phyloP scores from a whole-genome alignment of 2,329 filamentous ascomycete genomes.

The Pseudogymnoascus sp. region DNA sequence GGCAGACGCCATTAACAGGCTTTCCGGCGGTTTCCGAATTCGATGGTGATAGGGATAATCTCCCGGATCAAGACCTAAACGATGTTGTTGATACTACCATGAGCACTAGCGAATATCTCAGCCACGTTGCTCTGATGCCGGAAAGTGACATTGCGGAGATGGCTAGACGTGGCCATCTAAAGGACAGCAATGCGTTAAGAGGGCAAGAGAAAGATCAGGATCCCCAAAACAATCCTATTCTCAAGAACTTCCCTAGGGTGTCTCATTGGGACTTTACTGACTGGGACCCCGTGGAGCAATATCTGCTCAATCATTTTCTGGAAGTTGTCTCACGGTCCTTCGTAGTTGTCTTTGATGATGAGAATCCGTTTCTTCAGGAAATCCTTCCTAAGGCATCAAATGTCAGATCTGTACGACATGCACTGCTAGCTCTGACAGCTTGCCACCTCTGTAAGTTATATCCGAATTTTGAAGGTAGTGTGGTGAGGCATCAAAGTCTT shows the following conservation, averaged over 20 bases:
- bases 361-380: constrained; percentile 7
- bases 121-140: constrained; percentile 3
- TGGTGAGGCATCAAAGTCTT: constrained; percentile 4
- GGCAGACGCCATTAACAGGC: not conserved
- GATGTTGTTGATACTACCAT: not conserved
- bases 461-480: constrained; percentile 8
- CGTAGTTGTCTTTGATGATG: constrained; percentile 6
- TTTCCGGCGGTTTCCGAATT: not conserved
- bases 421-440: constrained; percentile 7
- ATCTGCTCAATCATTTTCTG: constrained; percentile 10
- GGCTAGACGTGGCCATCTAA: not conserved
- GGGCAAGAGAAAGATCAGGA: not conserved
- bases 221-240: not conserved
- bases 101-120: not conserved
- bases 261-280: not conserved
- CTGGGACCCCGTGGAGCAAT: constrained; percentile 2
- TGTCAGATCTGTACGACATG: not conserved
- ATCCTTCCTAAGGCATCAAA: constrained; percentile 9
- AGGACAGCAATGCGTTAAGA: constrained; percentile 3
- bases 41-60: not conserved
- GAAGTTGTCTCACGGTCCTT: constrained; percentile 7
- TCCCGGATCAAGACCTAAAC: not conserved
- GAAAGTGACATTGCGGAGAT: constrained; percentile 1
- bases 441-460: constrained; percentile 10
- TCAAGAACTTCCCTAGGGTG: not conserved